Base-by-base conservation (phyloP, 1,284 basidiomycete species). In the Melampsora americana region DNA sequence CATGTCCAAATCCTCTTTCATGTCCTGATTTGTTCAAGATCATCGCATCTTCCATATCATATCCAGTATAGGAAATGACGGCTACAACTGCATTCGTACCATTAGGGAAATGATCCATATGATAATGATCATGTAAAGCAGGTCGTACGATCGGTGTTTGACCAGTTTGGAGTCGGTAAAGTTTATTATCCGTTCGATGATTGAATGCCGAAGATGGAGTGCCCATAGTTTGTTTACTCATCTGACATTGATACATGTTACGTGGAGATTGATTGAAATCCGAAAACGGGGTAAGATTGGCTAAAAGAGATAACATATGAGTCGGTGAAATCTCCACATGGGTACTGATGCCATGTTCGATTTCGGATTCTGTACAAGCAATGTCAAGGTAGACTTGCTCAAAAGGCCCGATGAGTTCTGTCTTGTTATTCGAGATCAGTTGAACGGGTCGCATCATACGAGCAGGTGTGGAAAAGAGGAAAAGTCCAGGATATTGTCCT, bases 31-130 rank as follows among this genome's bases (percentile, higher is more conserved):
- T 99, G 85, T 99, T 99, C 70, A 99, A 85, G 80, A 99, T 99
- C 96, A 99, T 99, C 78, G 96, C 96, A 81, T 99, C 96, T 85
- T 99, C 96, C 96, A 99, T 99, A 83, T 99, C 96, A 84, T 99
- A 99, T 6, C 96, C 96, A 0, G 96, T 99, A 84, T 99, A 99
- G 0, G 96, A 99, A 80, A 99, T 98, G 82, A 99, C 96, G 28
- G 96, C 96, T 69, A 99, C 96, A 77, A 99, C 87, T 20, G 96
- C 96, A 83, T 99, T 99, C 60, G 92, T 97, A 20, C 95, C 96
- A 82, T 96, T 99, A 1, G 96, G 96, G 87, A 95, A 99, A 68
- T 92, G 90, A 84, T 99, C 96, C 90, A 99, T 97, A 61, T 92
- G 94, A 83, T 99, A 99, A n/a, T 90, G 89, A 83, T 93, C 92